phyloP scores from a whole-genome alignment of 768 basidiomycete species.

The Boletus subparvulus region DNA sequence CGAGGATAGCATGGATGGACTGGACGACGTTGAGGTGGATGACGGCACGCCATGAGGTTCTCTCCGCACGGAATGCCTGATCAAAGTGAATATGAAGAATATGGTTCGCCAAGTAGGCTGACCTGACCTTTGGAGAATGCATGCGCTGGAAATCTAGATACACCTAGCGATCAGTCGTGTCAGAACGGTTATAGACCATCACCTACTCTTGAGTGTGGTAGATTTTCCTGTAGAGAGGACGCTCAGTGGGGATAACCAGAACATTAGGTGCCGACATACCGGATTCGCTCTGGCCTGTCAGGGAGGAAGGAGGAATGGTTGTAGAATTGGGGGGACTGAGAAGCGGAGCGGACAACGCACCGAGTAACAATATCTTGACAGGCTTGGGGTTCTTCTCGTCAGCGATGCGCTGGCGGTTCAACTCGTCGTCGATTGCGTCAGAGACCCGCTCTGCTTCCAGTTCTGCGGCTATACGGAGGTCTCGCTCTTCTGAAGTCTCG shows the following conservation, averaged over 20 bases:
- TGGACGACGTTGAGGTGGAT: slow-evolving; percentile 83
- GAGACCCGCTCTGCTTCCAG: slow-evolving; percentile 53
- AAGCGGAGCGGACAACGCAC: slow-evolving; percentile 35
- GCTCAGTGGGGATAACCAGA: slow-evolving; percentile 7
- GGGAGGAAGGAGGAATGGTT: not conserved
- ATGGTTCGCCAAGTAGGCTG: not conserved
- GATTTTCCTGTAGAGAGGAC: slow-evolving; percentile 59
- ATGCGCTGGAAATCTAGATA: slow-evolving; percentile 60
- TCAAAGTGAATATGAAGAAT: slow-evolving; percentile 43
- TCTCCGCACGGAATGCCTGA: slow-evolving; percentile 70
- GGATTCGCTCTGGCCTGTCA: slow-evolving; percentile 75
- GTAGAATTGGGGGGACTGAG: not conserved
- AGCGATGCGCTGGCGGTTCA: slow-evolving; percentile 48
- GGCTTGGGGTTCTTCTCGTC: slow-evolving; percentile 49
- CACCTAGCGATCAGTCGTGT: slow-evolving; percentile 6
- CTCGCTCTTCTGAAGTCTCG: slow-evolving; percentile 48
- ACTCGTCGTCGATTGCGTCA: slow-evolving; percentile 62
- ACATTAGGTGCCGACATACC: slow-evolving; percentile 43
- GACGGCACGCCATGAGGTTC: slow-evolving; percentile 78
- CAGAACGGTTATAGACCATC: not conserved
- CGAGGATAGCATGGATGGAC: slow-evolving; percentile 72
- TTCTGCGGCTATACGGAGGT: slow-evolving; percentile 46
- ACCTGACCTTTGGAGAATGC: slow-evolving; percentile 54
- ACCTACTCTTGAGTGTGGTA: slow-evolving; percentile 77
- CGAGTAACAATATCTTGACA: slow-evolving; percentile 60